Evolutionary conservation across 2,329 filamentous ascomycete species (phyloP).

Genomic region (Huntiella moniliformis): DNA sequence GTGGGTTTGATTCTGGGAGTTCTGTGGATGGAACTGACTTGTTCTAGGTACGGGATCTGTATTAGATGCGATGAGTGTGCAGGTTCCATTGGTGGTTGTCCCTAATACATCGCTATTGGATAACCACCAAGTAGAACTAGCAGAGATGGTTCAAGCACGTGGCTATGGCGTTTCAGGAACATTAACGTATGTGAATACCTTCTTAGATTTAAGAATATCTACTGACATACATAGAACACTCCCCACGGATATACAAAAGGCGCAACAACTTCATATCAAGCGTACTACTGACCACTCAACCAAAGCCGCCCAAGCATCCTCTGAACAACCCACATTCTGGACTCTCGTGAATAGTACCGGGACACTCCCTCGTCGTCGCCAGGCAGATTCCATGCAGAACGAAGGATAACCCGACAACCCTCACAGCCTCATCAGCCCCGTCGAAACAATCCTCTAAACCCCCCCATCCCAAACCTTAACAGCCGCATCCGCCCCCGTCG

Average conservation of each 20-base stretch:
- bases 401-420: background rate
- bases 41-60: slow-evolving; percentile 68
- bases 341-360: background rate
- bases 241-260: background rate
- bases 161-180: slow-evolving; percentile 6
- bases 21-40: background rate
- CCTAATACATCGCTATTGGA: slow-evolving; percentile 67
- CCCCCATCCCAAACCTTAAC: slow-evolving; percentile 62
- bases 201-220: no score
- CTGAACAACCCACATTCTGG: background rate
- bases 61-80: slow-evolving; percentile 57
- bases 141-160: slow-evolving; percentile 43
- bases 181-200: slow-evolving; percentile 3
- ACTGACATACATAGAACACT: slow-evolving; percentile 1
- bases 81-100: slow-evolving; percentile 68
- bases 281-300: background rate
- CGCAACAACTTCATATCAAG: background rate
- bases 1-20: slow-evolving; percentile 30
- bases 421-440: no score
- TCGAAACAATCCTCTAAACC: slow-evolving; percentile 5
- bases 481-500: slow-evolving; percentile 68
- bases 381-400: no score
- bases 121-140: slow-evolving; percentile 83
- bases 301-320: background rate
- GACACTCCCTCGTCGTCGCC: no score